Base-by-base conservation (phyloP, 2,329 filamentous ascomycete species). In the Neoscytalidium dimidiatum region DNA sequence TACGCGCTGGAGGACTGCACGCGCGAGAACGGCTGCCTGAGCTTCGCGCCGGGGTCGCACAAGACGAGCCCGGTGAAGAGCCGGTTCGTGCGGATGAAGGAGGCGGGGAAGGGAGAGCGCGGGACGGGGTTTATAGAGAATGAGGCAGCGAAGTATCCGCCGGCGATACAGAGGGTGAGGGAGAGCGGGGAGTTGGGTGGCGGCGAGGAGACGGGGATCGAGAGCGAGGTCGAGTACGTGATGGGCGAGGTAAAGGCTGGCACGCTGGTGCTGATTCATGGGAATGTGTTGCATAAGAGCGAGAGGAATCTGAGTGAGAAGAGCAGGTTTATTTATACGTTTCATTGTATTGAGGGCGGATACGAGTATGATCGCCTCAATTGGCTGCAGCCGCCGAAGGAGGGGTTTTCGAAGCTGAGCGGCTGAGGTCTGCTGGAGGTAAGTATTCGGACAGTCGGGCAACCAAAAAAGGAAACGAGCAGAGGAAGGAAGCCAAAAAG, bases 1-100 rank as follows among this genome's bases (percentile, higher is more conserved):
- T 96, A 97, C 77, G 95, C 95, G 13, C 85, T 99, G 43, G 94
- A 99, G 80, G 94, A 98, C 78, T 92, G 92, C 23, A 94, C 91
- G 7, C 81, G 84, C 0, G 88, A 90, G 75, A 99, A 99, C 77
- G 95, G 93, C 1, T 97, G 94, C 72, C 78, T 99, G 73, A 92
- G 90, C 68, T 97, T 98, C 79, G 85, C 92, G 69, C 89, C 88
- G 0, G 94, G 94, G 0, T 92, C 89, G 69, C 94, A 98, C 74
- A 86, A 83, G 71, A 88, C 89, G 74, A 89, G 90, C 2, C 86
- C 88, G 11, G 83, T 98, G 9, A 80, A 81, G 67, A 86, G 89
- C 74, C 83, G 95, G 38, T 91, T 98, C 73, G 92, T 97, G 65
- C 84, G 93, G 67, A 85, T 71, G 41, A 71, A 83, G 3, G 49